Percentiles rank a stretch among this genome's conserved stretches.
Evolutionary conservation across 805 yeast species (phyloP).

Genomic region (Priceomyces melissophilus): DNA sequence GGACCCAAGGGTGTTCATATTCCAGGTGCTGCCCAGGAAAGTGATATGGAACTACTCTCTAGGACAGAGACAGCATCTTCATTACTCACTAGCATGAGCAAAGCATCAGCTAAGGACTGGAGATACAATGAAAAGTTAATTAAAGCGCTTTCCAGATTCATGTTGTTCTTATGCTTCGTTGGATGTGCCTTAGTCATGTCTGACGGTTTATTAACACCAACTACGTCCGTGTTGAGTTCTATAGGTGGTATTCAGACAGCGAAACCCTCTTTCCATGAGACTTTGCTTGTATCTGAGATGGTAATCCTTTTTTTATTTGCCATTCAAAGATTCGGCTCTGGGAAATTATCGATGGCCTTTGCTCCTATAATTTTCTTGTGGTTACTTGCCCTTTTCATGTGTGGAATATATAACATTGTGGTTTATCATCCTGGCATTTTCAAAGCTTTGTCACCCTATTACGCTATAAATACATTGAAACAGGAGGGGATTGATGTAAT

Average conservation of each 20-base stretch:
- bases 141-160: slow-evolving; percentile 27
- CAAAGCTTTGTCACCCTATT: slow-evolving; percentile 48
- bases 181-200: slow-evolving; percentile 58
- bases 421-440: slow-evolving; percentile 42
- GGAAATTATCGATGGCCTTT: slow-evolving; percentile 44
- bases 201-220: slow-evolving; percentile 62
- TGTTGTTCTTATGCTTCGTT: slow-evolving; percentile 41
- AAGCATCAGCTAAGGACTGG: slow-evolving; percentile 12
- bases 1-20: slow-evolving; percentile 45
- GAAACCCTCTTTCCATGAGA: slow-evolving; percentile 40
- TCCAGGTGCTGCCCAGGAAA: slow-evolving; percentile 34
- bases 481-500: slow-evolving; percentile 41
- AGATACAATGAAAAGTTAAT: slow-evolving; percentile 23
- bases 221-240: slow-evolving; percentile 58
- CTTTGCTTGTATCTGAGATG: slow-evolving; percentile 48
- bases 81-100: slow-evolving; percentile 14
- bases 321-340: slow-evolving; percentile 49
- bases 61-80: slow-evolving; percentile 39
- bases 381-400: slow-evolving; percentile 42
- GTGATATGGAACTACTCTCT: slow-evolving; percentile 24
- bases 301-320: slow-evolving; percentile 44
- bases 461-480: slow-evolving; percentile 45
- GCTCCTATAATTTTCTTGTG: slow-evolving; percentile 56
- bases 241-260: slow-evolving; percentile 55
- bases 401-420: slow-evolving; percentile 46